Percentiles rank a stretch among this genome's conserved stretches.
Evolutionary conservation across 176 grass and related monocot species (phyloP).

Genomic region (Puya raimondii): DNA sequence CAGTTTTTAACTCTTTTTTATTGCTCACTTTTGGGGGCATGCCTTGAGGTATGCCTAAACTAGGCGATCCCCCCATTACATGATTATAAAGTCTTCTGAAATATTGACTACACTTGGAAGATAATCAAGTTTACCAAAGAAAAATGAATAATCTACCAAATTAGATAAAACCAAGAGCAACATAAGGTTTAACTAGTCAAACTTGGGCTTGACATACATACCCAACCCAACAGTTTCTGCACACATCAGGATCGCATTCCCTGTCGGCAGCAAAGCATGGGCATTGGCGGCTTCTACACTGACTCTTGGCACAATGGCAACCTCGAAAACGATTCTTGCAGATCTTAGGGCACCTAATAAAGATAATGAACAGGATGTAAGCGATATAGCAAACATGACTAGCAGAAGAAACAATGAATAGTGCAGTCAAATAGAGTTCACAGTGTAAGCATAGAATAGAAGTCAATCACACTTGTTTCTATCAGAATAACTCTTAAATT

Average conservation of each 20-base stretch:
- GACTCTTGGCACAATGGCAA: slow-evolving; percentile 95
- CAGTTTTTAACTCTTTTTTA: neutral
- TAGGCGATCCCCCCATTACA: too few relatives aligned
- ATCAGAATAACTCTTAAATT: too few relatives aligned
- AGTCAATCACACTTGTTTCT: too few relatives aligned
- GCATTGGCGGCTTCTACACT: slow-evolving; percentile 94
- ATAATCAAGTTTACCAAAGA: too few relatives aligned
- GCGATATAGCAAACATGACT: neutral
- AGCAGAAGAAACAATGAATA: neutral
- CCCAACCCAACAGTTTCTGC: slow-evolving; percentile 98
- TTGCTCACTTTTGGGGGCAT: neutral
- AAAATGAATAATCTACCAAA: too few relatives aligned
- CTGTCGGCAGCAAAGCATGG: slow-evolving; percentile 98
- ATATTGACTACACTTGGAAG: too few relatives aligned
- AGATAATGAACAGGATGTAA: slow-evolving; percentile 13
- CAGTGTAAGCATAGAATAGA: too few relatives aligned
- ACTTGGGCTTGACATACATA: slow-evolving; percentile 29
- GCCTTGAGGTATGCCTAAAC: too few relatives aligned
- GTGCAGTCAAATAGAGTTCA: too few relatives aligned
- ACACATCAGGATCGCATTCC: slow-evolving; percentile 97
- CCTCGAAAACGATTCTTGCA: slow-evolving; percentile 96
- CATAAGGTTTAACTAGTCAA: too few relatives aligned
- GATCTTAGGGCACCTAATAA: slow-evolving; percentile 77
- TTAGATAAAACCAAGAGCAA: too few relatives aligned
- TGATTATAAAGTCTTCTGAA: too few relatives aligned